Base-by-base conservation (phyloP, 2,329 filamentous ascomycete genomes). In the Sodiomyces alkalinus region DNA sequence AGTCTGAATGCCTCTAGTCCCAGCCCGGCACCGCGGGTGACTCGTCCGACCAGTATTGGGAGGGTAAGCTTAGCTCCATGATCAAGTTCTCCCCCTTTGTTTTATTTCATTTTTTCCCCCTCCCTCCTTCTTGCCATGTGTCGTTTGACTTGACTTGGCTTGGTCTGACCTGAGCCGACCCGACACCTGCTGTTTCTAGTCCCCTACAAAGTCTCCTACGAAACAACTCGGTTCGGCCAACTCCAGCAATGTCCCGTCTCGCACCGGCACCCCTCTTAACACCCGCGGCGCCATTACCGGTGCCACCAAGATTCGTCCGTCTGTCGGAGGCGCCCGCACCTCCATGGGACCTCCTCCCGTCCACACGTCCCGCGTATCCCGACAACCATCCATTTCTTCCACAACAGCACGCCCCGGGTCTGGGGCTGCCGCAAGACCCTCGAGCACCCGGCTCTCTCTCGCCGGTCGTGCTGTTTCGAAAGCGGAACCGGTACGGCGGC, bases 141-240 rank as follows among this genome's bases (percentile, higher is more conserved):
- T n/a, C n/a, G n/a, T n/a, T n/a, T n/a, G n/a, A n/a, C n/a, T n/a
- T n/a, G n/a, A n/a, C n/a, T n/a, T n/a, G n/a, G n/a, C n/a, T n/a
- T n/a, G n/a, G n/a, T n/a, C n/a, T n/a, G n/a, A n/a, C n/a, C n/a
- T n/a, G n/a, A n/a, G n/a, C n/a, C n/a, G n/a, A n/a, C n/a, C n/a
- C n/a, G n/a, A n/a, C 19, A 22, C 27, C 16, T 29, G 8, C n/a
- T n/a, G 4, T 20, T 4, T 7, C 23, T 31, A 85, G 74, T 83
- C 77, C 33, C 80, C 81, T 3, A 75, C 70, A 1, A 86, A 81
- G 43, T 86, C 80, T 2, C 81, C 81, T 2, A 81, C 77, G 3
- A 90, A 90, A 46, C 77, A 80, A 41, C 49, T 80, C 25, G 61
- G 51, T 20, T 60, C 72, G 2, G 53, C 55, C 4, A 47, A 56